Conservation (phyloP, 495 filamentous ascomycete species). For the Annulohypoxylon stygium region DNA sequence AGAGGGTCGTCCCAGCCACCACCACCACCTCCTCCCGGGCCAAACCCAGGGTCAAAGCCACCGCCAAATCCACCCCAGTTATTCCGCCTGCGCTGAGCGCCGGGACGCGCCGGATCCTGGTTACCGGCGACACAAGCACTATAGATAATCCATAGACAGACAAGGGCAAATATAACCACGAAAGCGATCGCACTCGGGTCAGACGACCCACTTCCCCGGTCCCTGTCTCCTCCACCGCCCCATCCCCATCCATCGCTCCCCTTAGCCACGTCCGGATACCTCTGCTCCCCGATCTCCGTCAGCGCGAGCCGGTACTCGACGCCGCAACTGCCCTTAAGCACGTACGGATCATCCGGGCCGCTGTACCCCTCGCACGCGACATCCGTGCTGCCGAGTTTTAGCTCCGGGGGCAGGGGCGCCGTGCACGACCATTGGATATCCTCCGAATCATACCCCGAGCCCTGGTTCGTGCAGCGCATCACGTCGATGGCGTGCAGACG, state of each 20-base stretch:
- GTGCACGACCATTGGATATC: slow-evolving; percentile 92
- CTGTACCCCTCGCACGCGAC: slow-evolving; percentile 94
- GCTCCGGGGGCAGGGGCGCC: slow-evolving; percentile 80
- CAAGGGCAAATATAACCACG: slow-evolving; percentile 54
- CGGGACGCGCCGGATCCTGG: slow-evolving; percentile 7
- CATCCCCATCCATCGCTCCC: slow-evolving; percentile 38
- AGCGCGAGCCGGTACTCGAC: slow-evolving; percentile 89
- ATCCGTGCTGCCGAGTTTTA: slow-evolving; percentile 91
- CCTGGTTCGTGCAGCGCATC: slow-evolving; percentile 90
- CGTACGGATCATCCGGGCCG: slow-evolving; percentile 78
- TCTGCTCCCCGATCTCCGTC: slow-evolving; percentile 83
- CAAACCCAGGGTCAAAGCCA: slow-evolving; percentile 52
- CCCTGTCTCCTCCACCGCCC: slow-evolving; percentile 8
- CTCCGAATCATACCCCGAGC: slow-evolving; percentile 74
- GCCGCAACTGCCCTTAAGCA: slow-evolving; percentile 90
- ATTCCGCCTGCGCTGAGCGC: slow-evolving; percentile 20
- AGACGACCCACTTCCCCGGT: neutral
- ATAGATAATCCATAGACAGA: slow-evolving; percentile 67
- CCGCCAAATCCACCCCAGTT: slow-evolving; percentile 49
- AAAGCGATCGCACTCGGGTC: slow-evolving; percentile 35
- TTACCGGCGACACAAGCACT: slow-evolving; percentile 51
- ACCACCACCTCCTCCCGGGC: slow-evolving; percentile 63
- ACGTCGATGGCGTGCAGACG: slow-evolving; percentile 77
- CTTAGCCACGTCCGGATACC: slow-evolving; percentile 66
- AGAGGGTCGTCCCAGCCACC: slow-evolving; percentile 68